Percentiles rank a stretch among this genome's conserved stretches.
These are phyloP conservation scores for Coemansia sp. DNA, from an alignment of 192 early-diverging fungal genomes.

Conservation along the genomic window DNA sequence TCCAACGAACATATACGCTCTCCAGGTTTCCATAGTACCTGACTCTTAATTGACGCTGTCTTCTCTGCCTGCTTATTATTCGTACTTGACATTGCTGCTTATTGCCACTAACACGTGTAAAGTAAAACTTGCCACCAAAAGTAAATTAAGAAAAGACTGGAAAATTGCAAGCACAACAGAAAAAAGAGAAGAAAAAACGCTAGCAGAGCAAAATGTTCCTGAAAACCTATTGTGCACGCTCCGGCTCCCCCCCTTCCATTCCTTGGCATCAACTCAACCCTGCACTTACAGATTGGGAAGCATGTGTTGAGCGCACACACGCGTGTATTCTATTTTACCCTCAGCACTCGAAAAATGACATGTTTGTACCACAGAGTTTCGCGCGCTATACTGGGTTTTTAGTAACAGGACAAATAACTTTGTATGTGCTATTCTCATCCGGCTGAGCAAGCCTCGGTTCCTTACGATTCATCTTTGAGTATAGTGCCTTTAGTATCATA, in stretches of 20 bases:
- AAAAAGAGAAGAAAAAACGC: slow-evolving; percentile 1
- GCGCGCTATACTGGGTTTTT: neutral
- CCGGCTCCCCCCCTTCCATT: too few relatives aligned
- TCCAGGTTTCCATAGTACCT: slow-evolving; percentile 34
- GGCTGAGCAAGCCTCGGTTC: slow-evolving; percentile 88
- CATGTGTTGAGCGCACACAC: neutral
- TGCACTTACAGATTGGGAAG: neutral
- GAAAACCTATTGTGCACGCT: neutral
- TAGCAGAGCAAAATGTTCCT: neutral
- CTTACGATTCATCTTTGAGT: slow-evolving; percentile 85
- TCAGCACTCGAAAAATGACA: neutral
- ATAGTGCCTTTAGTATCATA: slow-evolving; percentile 77
- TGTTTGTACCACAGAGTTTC: neutral
- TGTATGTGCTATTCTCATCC: slow-evolving; percentile 5
- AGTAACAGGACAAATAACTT: neutral
- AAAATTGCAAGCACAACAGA: slow-evolving; percentile 2
- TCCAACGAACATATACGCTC: slow-evolving; percentile 48
- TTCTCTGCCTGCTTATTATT: neutral
- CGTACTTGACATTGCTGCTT: slow-evolving; percentile 4
- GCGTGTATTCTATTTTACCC: neutral
- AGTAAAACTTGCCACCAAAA: neutral
- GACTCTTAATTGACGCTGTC: slow-evolving; percentile 9
- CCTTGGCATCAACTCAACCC: neutral
- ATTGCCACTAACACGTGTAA: neutral
- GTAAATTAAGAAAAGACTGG: slow-evolving; percentile 5